A percentile compares a stretch with the other conserved stretches of the same genome.
phyloP scores from a whole-genome alignment of 495 filamentous ascomycete genomes.

The Annulohypoxylon bovei region DNA sequence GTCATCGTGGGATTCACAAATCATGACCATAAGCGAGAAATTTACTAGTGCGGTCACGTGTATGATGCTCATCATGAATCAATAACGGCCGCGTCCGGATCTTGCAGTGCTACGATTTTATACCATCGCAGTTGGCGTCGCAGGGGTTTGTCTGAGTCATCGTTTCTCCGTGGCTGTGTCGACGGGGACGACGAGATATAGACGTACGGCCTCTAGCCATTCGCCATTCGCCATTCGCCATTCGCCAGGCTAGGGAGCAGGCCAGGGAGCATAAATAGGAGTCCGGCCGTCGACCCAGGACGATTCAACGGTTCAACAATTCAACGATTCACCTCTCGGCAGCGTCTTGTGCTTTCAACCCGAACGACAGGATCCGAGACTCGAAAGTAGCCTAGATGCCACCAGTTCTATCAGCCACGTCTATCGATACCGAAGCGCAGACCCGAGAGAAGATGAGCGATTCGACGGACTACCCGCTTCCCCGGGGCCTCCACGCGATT shows the following conservation, averaged over 20 bases:
- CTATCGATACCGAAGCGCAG: not conserved
- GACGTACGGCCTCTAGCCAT: not conserved
- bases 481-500: conserved; percentile 47
- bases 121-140: not conserved
- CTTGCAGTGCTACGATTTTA: not conserved
- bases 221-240: no score
- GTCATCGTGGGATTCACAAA: no score
- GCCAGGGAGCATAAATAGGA: not conserved
- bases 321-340: not conserved
- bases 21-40: not conserved
- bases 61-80: conserved; percentile 42
- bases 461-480: conserved; percentile 42
- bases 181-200: not conserved
- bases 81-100: not conserved
- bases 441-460: not conserved
- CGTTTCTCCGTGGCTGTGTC: not conserved
- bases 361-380: not conserved
- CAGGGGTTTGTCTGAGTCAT: not conserved
- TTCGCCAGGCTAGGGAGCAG: no score
- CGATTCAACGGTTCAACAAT: not conserved
- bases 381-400: not conserved
- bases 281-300: not conserved
- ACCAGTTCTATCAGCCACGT: not conserved
- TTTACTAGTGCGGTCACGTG: conserved; percentile 49
- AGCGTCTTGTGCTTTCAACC: not conserved